Conservation (phyloP, 176 grass and related monocot genomes). For the Hsuehochloa calcarea region DNA sequence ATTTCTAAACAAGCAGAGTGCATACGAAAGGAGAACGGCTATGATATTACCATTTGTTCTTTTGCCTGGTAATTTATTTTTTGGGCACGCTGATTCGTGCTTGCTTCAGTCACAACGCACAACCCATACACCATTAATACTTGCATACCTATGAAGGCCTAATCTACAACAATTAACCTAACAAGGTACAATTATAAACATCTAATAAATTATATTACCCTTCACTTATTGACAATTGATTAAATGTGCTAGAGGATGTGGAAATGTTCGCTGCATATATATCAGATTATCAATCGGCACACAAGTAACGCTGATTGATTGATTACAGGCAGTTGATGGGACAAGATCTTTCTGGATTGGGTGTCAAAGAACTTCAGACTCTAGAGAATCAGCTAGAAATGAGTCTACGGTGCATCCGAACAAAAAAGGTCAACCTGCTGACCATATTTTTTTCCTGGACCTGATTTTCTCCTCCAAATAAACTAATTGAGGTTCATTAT, state of each 20-base stretch:
- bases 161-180: background rate
- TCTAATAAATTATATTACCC: background rate
- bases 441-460: background rate
- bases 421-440: slow-evolving; percentile 57
- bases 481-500: slow-evolving; percentile 20
- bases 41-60: background rate
- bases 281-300: background rate
- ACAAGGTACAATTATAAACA: background rate
- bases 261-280: background rate
- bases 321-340: slow-evolving; percentile 69
- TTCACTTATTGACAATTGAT: background rate
- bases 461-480: slow-evolving; percentile 14
- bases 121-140: background rate
- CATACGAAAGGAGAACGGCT: background rate
- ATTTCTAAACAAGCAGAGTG: background rate
- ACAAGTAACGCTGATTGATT: background rate
- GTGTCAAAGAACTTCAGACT: slow-evolving; percentile 65
- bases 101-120: background rate
- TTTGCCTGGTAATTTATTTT: slow-evolving; percentile 24
- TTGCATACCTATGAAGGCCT: background rate
- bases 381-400: slow-evolving; percentile 73
- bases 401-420: slow-evolving; percentile 47
- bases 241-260: background rate
- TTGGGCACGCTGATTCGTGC: background rate
- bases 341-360: slow-evolving; percentile 65